Conservation (phyloP, 2,329 filamentous ascomycete species). For the Lithohypha guttulata region DNA sequence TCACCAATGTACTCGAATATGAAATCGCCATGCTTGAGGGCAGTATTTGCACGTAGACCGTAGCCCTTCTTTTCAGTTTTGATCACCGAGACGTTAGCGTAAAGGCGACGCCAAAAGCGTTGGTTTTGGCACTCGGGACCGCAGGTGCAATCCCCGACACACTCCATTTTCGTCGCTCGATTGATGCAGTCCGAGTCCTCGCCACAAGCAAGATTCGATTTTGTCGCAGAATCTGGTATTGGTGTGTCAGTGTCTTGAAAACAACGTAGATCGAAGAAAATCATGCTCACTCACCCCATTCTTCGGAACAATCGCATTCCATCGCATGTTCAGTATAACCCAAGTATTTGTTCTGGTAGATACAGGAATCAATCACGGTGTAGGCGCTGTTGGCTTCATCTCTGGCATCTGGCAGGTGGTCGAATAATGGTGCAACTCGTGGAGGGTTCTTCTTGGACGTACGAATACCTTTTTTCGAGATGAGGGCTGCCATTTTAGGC, state of each 20-base stretch:
- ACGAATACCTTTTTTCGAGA: slow-evolving; percentile 63
- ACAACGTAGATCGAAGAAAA: slow-evolving; percentile 12
- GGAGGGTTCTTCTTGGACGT: slow-evolving; percentile 57
- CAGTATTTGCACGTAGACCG: slow-evolving; percentile 69
- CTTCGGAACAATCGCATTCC: slow-evolving; percentile 89
- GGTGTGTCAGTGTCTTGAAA: slow-evolving; percentile 23
- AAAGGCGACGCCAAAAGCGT: slow-evolving; percentile 82
- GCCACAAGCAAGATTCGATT: slow-evolving; percentile 72
- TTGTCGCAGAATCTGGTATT: slow-evolving; percentile 39
- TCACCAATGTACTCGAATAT: slow-evolving; percentile 98
- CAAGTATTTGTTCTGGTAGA: slow-evolving; percentile 83
- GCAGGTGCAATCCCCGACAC: slow-evolving; percentile 76
- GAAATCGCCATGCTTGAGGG: slow-evolving; percentile 75
- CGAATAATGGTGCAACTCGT: slow-evolving; percentile 56
- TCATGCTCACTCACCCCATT: slow-evolving; percentile 65
- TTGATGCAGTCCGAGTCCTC: slow-evolving; percentile 99
- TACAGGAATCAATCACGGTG: slow-evolving; percentile 70
- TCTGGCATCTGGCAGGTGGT: slow-evolving; percentile 67
- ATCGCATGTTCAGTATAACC: slow-evolving; percentile 85
- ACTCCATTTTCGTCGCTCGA: slow-evolving; percentile 95
- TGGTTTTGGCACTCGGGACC: slow-evolving; percentile 84
- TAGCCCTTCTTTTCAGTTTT: slow-evolving; percentile 97
- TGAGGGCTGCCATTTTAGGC: slow-evolving; percentile 52
- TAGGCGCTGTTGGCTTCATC: slow-evolving; percentile 66
- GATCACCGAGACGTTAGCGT: slow-evolving; percentile 86